Evolutionary conservation across 768 basidiomycete genomes (phyloP).

Genomic region (Russula emetica): DNA sequence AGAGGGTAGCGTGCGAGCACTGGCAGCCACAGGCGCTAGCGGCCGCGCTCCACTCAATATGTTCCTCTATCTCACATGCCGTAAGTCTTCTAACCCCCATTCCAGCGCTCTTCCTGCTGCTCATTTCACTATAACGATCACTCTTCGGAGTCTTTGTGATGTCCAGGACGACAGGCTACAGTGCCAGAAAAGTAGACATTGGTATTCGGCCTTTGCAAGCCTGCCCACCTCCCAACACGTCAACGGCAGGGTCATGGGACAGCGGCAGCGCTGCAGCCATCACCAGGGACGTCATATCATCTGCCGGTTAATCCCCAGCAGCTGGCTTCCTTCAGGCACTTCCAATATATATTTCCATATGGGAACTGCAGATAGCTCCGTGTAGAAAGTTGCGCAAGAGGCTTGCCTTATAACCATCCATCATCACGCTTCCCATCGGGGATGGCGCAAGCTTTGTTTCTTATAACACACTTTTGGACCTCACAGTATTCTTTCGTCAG

Average conservation of each 20-base stretch:
- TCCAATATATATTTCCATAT: not conserved
- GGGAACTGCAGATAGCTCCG: not conserved
- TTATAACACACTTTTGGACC: not conserved
- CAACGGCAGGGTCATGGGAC: not conserved
- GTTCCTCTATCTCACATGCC: too few species aligned
- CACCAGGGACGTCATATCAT: constrained; percentile 13
- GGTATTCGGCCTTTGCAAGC: not conserved
- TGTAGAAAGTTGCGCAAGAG: not conserved
- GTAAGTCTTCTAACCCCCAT: not conserved
- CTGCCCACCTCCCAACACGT: not conserved
- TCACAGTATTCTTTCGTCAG: not conserved
- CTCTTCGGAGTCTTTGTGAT: not conserved
- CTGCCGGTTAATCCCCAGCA: constrained; percentile 10
- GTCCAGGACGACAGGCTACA: not conserved
- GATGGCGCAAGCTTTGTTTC: not conserved
- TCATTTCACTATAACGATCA: not conserved
- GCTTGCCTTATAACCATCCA: not conserved
- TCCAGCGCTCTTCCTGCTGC: not conserved
- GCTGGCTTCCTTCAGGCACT: not conserved
- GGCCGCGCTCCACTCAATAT: too few species aligned
- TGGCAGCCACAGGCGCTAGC: too few species aligned
- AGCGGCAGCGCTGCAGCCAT: not conserved
- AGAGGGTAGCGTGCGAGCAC: too few species aligned
- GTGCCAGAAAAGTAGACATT: not conserved
- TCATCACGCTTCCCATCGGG: not conserved